Evolutionary conservation across 2,329 filamentous ascomycete species (phyloP).

Genomic region (Beauveria sp.): DNA sequence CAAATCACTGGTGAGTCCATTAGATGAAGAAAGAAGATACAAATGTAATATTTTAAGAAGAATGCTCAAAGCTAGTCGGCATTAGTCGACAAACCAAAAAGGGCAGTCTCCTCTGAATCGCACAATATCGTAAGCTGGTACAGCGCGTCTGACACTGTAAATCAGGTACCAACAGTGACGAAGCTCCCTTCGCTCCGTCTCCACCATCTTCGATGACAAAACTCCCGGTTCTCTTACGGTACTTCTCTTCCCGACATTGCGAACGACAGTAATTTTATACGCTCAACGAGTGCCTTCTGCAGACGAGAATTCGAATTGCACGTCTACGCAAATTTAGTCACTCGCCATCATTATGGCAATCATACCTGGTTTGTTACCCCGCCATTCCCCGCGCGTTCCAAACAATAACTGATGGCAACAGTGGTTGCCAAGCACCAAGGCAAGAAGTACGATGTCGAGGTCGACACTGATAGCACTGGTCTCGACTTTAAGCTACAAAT

Average conservation of each 20-base stretch:
- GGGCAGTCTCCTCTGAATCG: too few species aligned
- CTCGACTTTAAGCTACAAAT: constrained; percentile 95
- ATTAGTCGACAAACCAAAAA: too few species aligned
- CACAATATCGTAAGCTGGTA: background rate
- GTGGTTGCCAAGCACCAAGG: constrained; percentile 92
- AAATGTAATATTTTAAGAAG: background rate
- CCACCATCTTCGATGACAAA: constrained; percentile 11
- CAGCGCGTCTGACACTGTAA: background rate
- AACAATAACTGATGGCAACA: constrained; percentile 26
- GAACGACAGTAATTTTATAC: background rate
- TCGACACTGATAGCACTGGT: constrained; percentile 76
- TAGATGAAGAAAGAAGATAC: background rate
- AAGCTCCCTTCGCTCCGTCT: constrained; percentile 16
- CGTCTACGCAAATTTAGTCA: constrained; percentile 2
- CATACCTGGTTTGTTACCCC: constrained; percentile 41
- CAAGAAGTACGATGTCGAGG: constrained; percentile 89
- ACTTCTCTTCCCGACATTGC: background rate
- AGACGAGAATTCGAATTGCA: background rate
- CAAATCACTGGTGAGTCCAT: too few species aligned
- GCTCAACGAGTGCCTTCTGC: background rate
- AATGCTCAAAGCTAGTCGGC: too few species aligned
- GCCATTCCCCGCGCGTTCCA: constrained; percentile 10
- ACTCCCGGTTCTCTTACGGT: background rate
- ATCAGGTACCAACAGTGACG: constrained; percentile 29
- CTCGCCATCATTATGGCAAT: constrained; percentile 46